Percentiles rank a stretch among this genome's conserved stretches.
Conservation (phyloP, 352 stramenopile genomes). For the Pythium apleroticum region DNA sequence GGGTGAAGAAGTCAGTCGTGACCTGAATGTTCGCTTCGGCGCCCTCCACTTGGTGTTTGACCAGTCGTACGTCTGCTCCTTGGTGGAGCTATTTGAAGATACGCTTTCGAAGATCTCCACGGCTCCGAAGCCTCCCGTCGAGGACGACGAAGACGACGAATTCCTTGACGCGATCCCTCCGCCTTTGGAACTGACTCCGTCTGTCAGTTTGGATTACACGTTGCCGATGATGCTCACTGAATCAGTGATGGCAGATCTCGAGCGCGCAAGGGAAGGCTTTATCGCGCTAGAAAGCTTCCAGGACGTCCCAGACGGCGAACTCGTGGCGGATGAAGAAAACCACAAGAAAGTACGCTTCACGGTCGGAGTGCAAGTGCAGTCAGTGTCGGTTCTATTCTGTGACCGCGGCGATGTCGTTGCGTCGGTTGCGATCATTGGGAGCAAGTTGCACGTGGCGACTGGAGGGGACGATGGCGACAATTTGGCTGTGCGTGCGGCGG, state of each 20-base stretch:
- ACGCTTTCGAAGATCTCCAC: conserved; percentile 50
- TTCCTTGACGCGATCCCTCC: conserved; percentile 39
- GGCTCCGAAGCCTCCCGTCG: conserved; percentile 22
- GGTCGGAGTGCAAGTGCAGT: conserved; percentile 58
- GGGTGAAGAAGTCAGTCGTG: conserved; percentile 46
- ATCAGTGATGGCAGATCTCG: conserved; percentile 77
- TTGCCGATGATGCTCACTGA: conserved; percentile 75
- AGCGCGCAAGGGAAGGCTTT: conserved; percentile 67
- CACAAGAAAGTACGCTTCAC: conserved; percentile 25
- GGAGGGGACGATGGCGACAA: conserved; percentile 20
- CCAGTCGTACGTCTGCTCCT: conserved; percentile 78
- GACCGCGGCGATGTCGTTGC: conserved; percentile 64
- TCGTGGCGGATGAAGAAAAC: not conserved
- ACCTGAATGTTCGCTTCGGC: conserved; percentile 74
- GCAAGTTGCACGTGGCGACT: conserved; percentile 18
- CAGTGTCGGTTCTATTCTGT: conserved; percentile 74
- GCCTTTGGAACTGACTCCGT: conserved; percentile 60
- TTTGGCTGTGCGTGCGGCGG: conserved; percentile 42
- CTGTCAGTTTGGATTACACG: conserved; percentile 66
- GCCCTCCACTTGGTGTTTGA: conserved; percentile 85
- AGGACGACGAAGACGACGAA: conserved; percentile 32
- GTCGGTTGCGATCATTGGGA: conserved; percentile 56
- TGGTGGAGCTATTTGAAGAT: conserved; percentile 76
- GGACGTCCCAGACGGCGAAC: conserved; percentile 2
- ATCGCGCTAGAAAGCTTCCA: conserved; percentile 32